Conservation (phyloP, 2,329 filamentous ascomycete species). For the Paecilomyces formosus region DNA sequence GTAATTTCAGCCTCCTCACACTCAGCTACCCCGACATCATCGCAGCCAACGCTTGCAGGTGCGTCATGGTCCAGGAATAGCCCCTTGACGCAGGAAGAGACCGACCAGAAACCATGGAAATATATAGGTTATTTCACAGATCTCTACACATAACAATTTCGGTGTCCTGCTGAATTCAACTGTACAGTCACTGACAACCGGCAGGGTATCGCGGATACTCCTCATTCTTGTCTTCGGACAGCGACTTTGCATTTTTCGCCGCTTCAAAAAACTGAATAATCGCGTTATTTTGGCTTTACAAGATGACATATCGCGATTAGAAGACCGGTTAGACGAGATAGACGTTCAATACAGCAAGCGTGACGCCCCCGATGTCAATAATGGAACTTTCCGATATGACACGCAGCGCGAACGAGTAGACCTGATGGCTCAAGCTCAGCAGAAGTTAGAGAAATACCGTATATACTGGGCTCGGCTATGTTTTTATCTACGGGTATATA, state of each 20-base stretch:
- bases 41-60: constrained; percentile 4
- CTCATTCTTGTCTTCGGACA: constrained; percentile 22
- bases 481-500: too few relatives aligned
- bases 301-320: constrained; percentile 23
- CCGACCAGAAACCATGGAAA: constrained; percentile 2
- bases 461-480: too few relatives aligned
- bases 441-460: constrained; percentile 18
- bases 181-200: not conserved
- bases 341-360: constrained; percentile 14
- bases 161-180: too few relatives aligned
- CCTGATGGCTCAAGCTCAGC: constrained; percentile 8
- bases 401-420: constrained; percentile 13
- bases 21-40: not conserved
- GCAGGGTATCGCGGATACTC: constrained; percentile 19
- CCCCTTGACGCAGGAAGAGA: constrained; percentile 17
- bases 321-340: constrained; percentile 19
- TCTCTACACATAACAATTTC: not conserved
- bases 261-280: constrained; percentile 24
- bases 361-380: constrained; percentile 13
- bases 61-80: too few relatives aligned
- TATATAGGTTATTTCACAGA: constrained; percentile 1
- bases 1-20: not conserved
- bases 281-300: constrained; percentile 25
- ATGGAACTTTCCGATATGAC: constrained; percentile 17
- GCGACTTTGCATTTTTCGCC: constrained; percentile 25